Evolutionary conservation across 495 filamentous ascomycete species (phyloP).

Genomic region (Podospora australis): DNA sequence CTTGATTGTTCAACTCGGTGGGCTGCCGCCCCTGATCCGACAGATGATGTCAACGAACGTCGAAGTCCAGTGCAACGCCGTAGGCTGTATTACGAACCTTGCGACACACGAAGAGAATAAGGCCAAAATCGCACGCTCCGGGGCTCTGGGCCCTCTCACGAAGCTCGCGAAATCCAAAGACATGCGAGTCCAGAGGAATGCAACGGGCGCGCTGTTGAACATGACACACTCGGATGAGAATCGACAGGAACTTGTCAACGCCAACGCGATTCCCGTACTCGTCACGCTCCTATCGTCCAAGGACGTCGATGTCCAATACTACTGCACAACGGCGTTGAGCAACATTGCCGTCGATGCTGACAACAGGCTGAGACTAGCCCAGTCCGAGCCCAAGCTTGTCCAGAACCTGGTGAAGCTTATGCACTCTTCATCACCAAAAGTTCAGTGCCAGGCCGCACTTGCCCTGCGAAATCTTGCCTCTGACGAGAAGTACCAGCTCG

Average conservation of each 20-base stretch:
- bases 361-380: constrained; percentile 84
- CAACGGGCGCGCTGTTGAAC: constrained; percentile 90
- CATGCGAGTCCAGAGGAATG: constrained; percentile 97
- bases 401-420: constrained; percentile 92
- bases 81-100: constrained; percentile 96
- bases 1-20: constrained; percentile 84
- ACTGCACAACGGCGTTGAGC: constrained; percentile 96
- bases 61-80: constrained; percentile 97
- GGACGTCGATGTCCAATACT: constrained; percentile 98
- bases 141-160: constrained; percentile 84
- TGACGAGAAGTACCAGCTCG: constrained; percentile 96
- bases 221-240: constrained; percentile 99
- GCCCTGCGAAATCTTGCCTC: constrained; percentile 93
- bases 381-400: constrained; percentile 81
- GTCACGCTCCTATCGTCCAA: constrained; percentile 86
- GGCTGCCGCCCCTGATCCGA: constrained; percentile 83
- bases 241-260: constrained; percentile 91
- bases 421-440: constrained; percentile 94
- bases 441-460: constrained; percentile 94
- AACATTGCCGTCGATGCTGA: constrained; percentile 93
- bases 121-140: constrained; percentile 93
- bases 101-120: constrained; percentile 99
- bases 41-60: constrained; percentile 99
- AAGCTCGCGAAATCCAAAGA: constrained; percentile 93
- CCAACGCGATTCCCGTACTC: constrained; percentile 91